A percentile compares a stretch with the other conserved stretches of the same genome.
These are phyloP conservation scores for Penicillium hesseltinei DNA, from an alignment of 2,329 filamentous ascomycete genomes.

Conservation along the genomic window DNA sequence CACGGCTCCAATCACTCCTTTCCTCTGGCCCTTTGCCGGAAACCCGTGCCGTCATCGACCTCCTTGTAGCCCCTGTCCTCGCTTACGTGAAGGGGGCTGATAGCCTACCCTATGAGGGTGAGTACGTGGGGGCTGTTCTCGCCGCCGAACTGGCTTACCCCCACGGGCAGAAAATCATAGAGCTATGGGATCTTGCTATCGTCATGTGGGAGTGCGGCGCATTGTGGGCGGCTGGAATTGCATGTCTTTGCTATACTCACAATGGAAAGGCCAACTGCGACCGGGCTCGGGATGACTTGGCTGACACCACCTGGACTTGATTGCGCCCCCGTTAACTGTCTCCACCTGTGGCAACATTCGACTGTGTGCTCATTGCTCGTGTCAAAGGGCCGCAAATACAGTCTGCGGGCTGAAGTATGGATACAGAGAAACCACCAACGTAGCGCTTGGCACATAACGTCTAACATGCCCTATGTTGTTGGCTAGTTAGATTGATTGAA, in stretches of 20 bases:
- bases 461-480: fast-evolving
- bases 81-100: slow-evolving; percentile 12
- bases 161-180: slow-evolving; percentile 13
- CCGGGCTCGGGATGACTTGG: slow-evolving; percentile 13
- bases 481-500: background rate
- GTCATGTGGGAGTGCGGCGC: slow-evolving; percentile 16
- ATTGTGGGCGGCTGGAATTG: slow-evolving; percentile 14
- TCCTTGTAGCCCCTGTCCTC: slow-evolving; percentile 11
- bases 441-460: background rate
- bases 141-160: slow-evolving; percentile 13
- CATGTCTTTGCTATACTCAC: slow-evolving; percentile 16
- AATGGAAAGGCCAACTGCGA: slow-evolving; percentile 14
- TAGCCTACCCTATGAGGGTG: slow-evolving; percentile 9
- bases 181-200: slow-evolving; percentile 17
- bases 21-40: slow-evolving; percentile 4
- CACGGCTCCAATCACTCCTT: slow-evolving; percentile 7
- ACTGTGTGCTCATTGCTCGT: background rate
- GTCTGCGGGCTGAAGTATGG: background rate
- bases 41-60: slow-evolving; percentile 10
- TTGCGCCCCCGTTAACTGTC: background rate
- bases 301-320: slow-evolving; percentile 13
- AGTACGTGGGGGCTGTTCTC: slow-evolving; percentile 10
- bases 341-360: background rate
- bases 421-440: background rate
- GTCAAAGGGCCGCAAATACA: no score